Evolutionary conservation across 257 asterid genomes (phyloP).

Genomic region (Solanum peruvianum): DNA sequence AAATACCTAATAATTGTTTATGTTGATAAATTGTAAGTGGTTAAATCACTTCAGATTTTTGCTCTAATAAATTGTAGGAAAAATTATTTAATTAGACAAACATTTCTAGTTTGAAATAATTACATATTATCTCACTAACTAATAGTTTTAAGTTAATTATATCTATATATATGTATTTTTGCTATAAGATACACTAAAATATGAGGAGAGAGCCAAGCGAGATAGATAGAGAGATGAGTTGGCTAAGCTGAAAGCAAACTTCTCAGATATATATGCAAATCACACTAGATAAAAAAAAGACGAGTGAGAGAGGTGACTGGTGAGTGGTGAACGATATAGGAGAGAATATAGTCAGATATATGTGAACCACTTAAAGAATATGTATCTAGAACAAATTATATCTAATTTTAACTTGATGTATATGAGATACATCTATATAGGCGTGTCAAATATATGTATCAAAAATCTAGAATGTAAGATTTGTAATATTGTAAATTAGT

Average conservation of each 20-base stretch:
- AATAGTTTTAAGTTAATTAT: too few relatives aligned
- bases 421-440: too few relatives aligned
- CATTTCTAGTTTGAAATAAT: too few relatives aligned
- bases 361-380: neutral
- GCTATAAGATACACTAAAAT: too few relatives aligned
- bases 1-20: too few relatives aligned
- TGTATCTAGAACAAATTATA: neutral
- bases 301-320: neutral
- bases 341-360: too few relatives aligned
- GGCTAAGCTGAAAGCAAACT: neutral
- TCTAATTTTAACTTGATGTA: too few relatives aligned
- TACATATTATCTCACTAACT: neutral
- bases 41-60: neutral
- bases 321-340: neutral
- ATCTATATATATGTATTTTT: too few relatives aligned
- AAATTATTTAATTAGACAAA: neutral
- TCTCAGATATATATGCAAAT: neutral
- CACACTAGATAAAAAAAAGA: neutral
- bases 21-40: neutral
- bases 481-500: too few relatives aligned
- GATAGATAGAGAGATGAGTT: neutral
- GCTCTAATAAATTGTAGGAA: neutral
- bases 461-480: too few relatives aligned
- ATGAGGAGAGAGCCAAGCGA: neutral
- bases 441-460: too few relatives aligned